Evolutionary conservation across 305 asterid genomes (phyloP).

Genomic region (Fraxinus paxiana): DNA sequence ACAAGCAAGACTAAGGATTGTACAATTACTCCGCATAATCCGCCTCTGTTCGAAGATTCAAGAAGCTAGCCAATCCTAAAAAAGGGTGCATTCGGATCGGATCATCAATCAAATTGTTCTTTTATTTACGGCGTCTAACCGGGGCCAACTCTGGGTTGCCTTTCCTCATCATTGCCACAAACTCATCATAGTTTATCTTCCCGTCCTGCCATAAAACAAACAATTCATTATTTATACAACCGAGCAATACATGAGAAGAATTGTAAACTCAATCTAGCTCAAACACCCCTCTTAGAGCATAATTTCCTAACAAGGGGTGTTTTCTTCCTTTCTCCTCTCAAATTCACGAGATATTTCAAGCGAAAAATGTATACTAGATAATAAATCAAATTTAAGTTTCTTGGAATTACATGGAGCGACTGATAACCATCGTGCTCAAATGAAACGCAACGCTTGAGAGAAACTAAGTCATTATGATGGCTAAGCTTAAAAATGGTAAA

Average conservation of each 20-base stretch:
- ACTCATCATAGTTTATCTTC: constrained; percentile 9
- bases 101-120: neutral
- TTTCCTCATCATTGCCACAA: neutral
- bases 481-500: neutral
- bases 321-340: neutral
- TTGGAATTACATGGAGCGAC: neutral
- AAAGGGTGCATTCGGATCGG: neutral
- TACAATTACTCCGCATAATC: neutral
- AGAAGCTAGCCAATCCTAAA: neutral
- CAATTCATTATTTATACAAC: neutral
- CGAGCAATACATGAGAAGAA: neutral
- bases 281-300: neutral
- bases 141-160: constrained; percentile 1
- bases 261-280: neutral
- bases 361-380: neutral
- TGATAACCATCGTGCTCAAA: neutral
- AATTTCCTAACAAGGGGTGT: neutral
- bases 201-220: neutral
- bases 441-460: neutral
- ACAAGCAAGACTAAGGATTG: neutral
- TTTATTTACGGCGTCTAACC: neutral
- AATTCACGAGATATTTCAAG: neutral
- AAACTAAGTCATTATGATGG: neutral
- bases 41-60: neutral
- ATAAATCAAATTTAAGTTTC: neutral